phyloP scores from a whole-genome alignment of 345 rosid genomes.

The Diplotaxis tenuifolia region DNA sequence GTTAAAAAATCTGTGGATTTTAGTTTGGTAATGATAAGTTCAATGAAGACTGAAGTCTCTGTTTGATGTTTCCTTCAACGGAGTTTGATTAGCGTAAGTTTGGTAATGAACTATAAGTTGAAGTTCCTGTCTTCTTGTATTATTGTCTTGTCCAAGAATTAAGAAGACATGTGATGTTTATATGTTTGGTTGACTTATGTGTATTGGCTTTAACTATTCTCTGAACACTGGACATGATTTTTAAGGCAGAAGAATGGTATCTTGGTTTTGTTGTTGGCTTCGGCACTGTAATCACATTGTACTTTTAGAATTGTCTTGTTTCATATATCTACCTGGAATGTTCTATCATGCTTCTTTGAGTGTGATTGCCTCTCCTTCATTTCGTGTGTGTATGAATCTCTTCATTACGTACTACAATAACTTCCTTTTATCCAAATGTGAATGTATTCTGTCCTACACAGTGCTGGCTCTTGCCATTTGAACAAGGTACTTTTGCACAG shows the following conservation, averaged over 20 bases:
- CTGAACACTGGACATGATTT: background rate
- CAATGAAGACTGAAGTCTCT: background rate
- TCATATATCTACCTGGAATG: too few species aligned
- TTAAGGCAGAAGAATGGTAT: too few species aligned
- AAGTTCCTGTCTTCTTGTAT: background rate
- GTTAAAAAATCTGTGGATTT: background rate
- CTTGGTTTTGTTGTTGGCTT: too few species aligned
- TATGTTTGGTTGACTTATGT: background rate
- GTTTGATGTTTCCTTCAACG: slow-evolving; percentile 3
- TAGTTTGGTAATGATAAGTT: slow-evolving; percentile 15
- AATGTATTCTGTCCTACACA: background rate
- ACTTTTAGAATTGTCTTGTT: too few species aligned
- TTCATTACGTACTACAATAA: background rate
- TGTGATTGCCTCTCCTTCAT: background rate
- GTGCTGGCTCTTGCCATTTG: background rate
- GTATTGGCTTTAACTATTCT: slow-evolving; percentile 10
- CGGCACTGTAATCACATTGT: too few species aligned
- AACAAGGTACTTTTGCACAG: background rate
- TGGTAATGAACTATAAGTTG: background rate
- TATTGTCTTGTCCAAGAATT: background rate
- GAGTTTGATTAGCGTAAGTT: background rate
- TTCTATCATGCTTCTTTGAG: background rate
- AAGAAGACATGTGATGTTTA: background rate
- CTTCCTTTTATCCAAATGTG: background rate
- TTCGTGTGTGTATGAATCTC: background rate